phyloP scores from a whole-genome alignment of 2,329 filamentous ascomycete species.

The Elsinoe perseae region DNA sequence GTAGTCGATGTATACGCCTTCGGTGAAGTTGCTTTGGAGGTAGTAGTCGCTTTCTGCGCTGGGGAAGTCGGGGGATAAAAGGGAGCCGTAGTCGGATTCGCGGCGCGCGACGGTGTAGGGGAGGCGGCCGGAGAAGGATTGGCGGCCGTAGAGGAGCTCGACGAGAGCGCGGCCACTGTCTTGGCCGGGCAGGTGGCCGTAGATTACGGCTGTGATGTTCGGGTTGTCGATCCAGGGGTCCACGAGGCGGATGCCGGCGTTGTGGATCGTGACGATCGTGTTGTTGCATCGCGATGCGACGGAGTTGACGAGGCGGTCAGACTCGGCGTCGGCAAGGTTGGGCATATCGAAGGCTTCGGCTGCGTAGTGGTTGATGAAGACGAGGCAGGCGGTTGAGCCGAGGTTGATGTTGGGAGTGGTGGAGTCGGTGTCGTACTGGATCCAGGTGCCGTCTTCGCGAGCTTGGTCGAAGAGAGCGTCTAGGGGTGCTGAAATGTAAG shows the following conservation, averaged over 20 bases:
- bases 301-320: constrained; percentile 26
- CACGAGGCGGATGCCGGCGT: constrained; percentile 26
- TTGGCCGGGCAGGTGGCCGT: constrained; percentile 26
- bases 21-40: constrained; percentile 30
- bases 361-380: constrained; percentile 27
- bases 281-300: constrained; percentile 27
- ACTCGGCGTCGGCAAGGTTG: constrained; percentile 23
- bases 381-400: constrained; percentile 25
- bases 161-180: constrained; percentile 25
- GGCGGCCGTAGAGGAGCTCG: constrained; percentile 26
- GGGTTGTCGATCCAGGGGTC: constrained; percentile 26
- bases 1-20: constrained; percentile 41
- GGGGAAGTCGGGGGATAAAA: constrained; percentile 21
- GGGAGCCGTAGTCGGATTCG: constrained; percentile 25
- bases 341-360: constrained; percentile 25
- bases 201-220: constrained; percentile 28
- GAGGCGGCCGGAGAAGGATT: constrained; percentile 26
- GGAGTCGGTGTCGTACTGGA: constrained; percentile 24
- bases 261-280: constrained; percentile 29
- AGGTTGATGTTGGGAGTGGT: constrained; percentile 22
- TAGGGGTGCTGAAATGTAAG: constrained; percentile 23
- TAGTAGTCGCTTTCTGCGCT: constrained; percentile 17
- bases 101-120: constrained; percentile 29
- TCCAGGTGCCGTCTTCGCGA: constrained; percentile 22
- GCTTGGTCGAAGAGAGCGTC: constrained; percentile 25